These are phyloP conservation scores for Cyberlindnera petersonii DNA, from an alignment of 805 yeast species.

Conservation along the genomic window DNA sequence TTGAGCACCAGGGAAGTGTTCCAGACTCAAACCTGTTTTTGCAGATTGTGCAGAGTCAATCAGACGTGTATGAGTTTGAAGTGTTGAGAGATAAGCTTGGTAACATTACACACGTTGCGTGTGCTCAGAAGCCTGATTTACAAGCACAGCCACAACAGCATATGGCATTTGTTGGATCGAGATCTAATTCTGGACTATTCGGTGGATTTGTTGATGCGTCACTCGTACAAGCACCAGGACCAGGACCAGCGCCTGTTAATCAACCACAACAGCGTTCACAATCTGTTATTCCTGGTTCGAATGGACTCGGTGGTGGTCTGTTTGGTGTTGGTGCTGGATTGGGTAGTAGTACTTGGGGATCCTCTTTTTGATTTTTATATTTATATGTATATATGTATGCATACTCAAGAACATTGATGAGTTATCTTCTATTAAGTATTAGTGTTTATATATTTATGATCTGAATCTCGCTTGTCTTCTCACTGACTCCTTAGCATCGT, in stretches of 20 bases:
- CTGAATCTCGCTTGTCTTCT: slow-evolving; percentile 13
- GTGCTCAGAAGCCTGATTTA: slow-evolving; percentile 1
- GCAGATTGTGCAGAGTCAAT: slow-evolving; percentile 13
- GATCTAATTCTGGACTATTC: slow-evolving; percentile 3
- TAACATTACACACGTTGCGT: slow-evolving; percentile 16
- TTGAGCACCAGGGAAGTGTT: slow-evolving; percentile 2
- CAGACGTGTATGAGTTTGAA: slow-evolving; percentile 14
- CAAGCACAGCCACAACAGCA: not conserved
- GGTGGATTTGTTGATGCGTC: slow-evolving; percentile 2
- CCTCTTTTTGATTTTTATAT: not conserved
- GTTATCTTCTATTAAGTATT: not conserved
- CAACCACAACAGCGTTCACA: too few species aligned
- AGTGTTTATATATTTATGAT: not conserved
- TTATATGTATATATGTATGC: not conserved
- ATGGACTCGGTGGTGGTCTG: slow-evolving; percentile 2
- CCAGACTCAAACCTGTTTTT: slow-evolving; percentile 11
- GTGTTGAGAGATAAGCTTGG: slow-evolving; percentile 12
- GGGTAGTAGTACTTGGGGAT: slow-evolving; percentile 1
- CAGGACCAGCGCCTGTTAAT: too few species aligned
- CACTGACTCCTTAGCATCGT: slow-evolving; percentile 26
- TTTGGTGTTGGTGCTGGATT: not conserved
- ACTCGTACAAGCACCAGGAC: too few species aligned
- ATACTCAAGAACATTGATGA: too few species aligned
- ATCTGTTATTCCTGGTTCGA: not conserved
- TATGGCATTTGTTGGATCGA: not conserved